Evolutionary conservation across 2,329 filamentous ascomycete species (phyloP).

Genomic region (Pseudogymnoascus sp.): DNA sequence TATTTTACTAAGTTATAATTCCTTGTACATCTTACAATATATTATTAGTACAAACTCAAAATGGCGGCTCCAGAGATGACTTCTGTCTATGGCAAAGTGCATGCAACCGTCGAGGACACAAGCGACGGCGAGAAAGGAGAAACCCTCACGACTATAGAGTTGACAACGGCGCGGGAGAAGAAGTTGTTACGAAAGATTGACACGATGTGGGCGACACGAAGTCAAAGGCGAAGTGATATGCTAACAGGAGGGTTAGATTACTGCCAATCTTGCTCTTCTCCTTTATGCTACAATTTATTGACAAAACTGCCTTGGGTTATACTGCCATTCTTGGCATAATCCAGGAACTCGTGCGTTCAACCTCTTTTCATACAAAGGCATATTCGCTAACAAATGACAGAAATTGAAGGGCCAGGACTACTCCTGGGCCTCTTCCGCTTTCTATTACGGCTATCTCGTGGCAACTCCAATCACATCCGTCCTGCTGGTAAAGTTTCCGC

Average conservation of each 20-base stretch:
- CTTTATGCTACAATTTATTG: slow-evolving; percentile 15
- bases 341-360: slow-evolving; percentile 45
- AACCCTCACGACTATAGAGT: too few species aligned
- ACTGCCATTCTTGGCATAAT: slow-evolving; percentile 21
- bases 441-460: slow-evolving; percentile 14
- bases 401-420: slow-evolving; percentile 41
- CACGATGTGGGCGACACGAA: slow-evolving; percentile 19
- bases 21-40: too few species aligned
- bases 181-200: slow-evolving; percentile 35
- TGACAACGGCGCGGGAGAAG: slow-evolving; percentile 28
- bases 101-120: too few species aligned
- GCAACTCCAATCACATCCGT: slow-evolving; percentile 18
- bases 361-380: slow-evolving; percentile 30
- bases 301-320: slow-evolving; percentile 17
- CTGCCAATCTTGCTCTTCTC: slow-evolving; percentile 33
- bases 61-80: too few species aligned
- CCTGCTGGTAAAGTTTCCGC: slow-evolving; percentile 25
- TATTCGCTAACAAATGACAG: slow-evolving; percentile 22
- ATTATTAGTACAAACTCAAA: too few species aligned
- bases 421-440: slow-evolving; percentile 44
- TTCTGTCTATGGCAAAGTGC: too few species aligned
- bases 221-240: too few species aligned
- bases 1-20: too few species aligned
- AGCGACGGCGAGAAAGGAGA: too few species aligned
- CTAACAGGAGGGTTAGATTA: slow-evolving; percentile 22